Evolutionary conservation across 2,329 filamentous ascomycete genomes (phyloP), one percentile per base, ranked within the genome.

Genomic region (Didymella pomorum): DNA sequence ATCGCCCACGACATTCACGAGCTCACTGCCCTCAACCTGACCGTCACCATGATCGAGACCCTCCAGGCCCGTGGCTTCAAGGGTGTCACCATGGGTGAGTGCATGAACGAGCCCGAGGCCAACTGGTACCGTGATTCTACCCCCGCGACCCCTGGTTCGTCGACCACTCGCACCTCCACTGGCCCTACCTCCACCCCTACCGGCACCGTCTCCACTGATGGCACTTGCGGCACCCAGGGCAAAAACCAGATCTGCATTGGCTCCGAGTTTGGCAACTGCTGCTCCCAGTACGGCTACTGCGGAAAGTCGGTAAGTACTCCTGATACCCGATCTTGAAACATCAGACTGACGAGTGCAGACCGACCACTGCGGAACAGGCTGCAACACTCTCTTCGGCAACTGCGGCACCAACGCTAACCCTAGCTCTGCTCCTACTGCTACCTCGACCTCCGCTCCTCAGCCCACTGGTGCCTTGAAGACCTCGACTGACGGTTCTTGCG

Each of bases 1-100:
- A 83, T 88, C 63, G 86, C 72, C 16, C 81, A 83, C 65, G 81
- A 83, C 58, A 81, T 81, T 41, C 78, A 82, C 61, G 60, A 78
- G 54, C 75, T 79, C 64, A 82, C 80, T 4, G 81, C 79, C 8
- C 64, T 75, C 35, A 75, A 76, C 59, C 70, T 83, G 29, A 79
- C 80, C 2, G 70, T 66, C 23, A 79, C 75, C 63, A 80, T 82
- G 73, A 79, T 82, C 41, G 69, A 79, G 18, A 71, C 66, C 41
- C 69, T 77, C 21, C 69, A 70, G 46, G 62, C 63, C 4, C 74
- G 78, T 49, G 76, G 76, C 44, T 81, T 76, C 72, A 74, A 72
- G 58, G 74, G 77, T 18, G 80, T 82, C 12, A 81, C 80, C 9
- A 72, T 82, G 26, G 81, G 81, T n/a, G 79, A 82, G 64, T 83